Evolutionary conservation across 2,329 filamentous ascomycete genomes (phyloP), one percentile per base, ranked within the genome.

Genomic region (Stachybotrys elegans): DNA sequence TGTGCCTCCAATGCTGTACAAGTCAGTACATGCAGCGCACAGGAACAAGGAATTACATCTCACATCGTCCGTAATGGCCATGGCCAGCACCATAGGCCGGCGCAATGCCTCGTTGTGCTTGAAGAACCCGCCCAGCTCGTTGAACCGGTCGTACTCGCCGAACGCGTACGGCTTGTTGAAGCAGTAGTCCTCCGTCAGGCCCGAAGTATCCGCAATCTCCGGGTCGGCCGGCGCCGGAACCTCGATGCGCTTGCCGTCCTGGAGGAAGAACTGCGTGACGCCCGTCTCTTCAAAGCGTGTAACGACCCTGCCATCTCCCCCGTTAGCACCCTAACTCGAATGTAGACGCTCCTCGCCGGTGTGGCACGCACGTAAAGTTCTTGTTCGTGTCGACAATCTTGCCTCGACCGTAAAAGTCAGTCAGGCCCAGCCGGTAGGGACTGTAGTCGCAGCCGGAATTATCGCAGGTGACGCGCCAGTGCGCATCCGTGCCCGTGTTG

Each of bases 371-470:
- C 53, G 66, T 84, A 56, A 84, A 69, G 47, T 73, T 72, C 52
- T 69, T 68, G 42, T 58, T 72, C 41, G 78, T 81, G 59, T 83
- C 73, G 48, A 85, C 69, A 14, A 67, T 79, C 59, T 68, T 69
- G 49, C 73, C 76, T 0, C 70, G 64, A 29, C 80, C 81, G 62
- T 77, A 84, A 68, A 83, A 85, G 59, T 68, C 65, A 25, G 65
- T 66, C 61, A 77, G 73, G 36, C 79, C 81, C 67, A 79, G 71
- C 54, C 80, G 79, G 74, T 76, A 84, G 21, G 74, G 66, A 71
- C 83, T 83, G 70, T 78, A 83, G 57, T 83, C 81, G 55, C 81
- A 85, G 19, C 81, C 81, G 50, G 80, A 76, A 46, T 76, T 75
- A 59, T 84, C 81, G 65, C 81, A 85, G 35, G 74, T 63, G 13